Evolutionary conservation across 2,329 filamentous ascomycete genomes (phyloP).

Genomic region (Fusarium lateritium): DNA sequence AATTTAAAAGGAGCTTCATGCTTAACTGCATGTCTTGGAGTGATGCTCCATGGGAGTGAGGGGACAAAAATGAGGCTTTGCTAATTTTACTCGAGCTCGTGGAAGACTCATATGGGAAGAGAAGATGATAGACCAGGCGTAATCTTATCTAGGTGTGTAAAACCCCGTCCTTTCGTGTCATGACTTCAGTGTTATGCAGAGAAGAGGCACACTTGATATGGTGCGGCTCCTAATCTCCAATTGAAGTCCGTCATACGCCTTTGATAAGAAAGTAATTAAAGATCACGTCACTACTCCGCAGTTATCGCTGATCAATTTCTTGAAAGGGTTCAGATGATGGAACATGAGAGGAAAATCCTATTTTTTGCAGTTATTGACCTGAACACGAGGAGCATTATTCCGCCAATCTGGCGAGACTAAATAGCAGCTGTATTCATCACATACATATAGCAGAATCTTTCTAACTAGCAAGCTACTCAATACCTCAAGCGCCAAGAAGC

Average conservation of each 20-base stretch:
- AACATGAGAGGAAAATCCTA: background rate
- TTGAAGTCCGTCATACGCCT: background rate
- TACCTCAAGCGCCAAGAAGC: too few relatives aligned
- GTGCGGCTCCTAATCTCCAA: background rate
- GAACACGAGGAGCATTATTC: background rate
- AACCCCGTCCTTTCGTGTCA: background rate
- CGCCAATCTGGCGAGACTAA: background rate
- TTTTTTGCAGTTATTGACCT: background rate
- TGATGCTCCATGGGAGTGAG: too few relatives aligned
- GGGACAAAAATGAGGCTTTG: too few relatives aligned
- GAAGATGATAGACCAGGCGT: background rate
- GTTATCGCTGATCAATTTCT: background rate
- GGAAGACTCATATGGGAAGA: too few relatives aligned
- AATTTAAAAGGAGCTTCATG: too few relatives aligned
- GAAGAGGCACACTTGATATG: background rate
- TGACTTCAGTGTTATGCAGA: conserved; percentile 1
- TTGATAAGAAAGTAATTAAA: background rate
- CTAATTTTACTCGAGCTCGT: too few relatives aligned
- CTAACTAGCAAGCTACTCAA: too few relatives aligned
- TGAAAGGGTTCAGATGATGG: background rate
- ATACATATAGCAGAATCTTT: too few relatives aligned
- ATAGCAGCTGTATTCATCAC: background rate
- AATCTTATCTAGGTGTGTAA: background rate
- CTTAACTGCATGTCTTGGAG: too few relatives aligned
- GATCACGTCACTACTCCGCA: background rate